Percentiles rank a stretch among this genome's conserved stretches.
These are phyloP conservation scores for Cyberlindnera maritima DNA, from an alignment of 805 yeast species.

Conservation along the genomic window DNA sequence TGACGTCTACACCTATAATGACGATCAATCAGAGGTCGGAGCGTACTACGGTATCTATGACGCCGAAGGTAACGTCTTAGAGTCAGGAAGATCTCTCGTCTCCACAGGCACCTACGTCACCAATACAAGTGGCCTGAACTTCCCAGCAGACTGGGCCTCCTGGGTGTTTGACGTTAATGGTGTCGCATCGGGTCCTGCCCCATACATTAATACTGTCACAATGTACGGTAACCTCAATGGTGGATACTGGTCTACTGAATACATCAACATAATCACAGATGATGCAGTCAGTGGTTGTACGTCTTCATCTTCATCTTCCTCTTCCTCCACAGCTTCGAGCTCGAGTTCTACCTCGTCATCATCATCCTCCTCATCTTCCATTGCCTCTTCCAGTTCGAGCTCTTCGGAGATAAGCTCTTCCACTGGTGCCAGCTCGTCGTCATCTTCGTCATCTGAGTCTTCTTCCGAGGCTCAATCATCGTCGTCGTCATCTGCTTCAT, in stretches of 20 bases:
- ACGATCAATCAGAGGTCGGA: not conserved
- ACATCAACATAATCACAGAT: not conserved
- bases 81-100: conserved; percentile 2
- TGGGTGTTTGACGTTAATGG: conserved; percentile 2
- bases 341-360: not conserved
- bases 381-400: not conserved
- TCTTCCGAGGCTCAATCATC: not conserved
- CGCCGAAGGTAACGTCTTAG: conserved; percentile 1
- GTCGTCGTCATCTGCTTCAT: not conserved
- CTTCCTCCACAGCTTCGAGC: not conserved
- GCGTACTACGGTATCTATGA: not conserved
- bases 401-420: not conserved
- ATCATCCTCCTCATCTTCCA: not conserved
- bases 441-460: not conserved
- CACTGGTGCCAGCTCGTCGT: not conserved
- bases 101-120: conserved; percentile 3
- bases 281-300: not conserved
- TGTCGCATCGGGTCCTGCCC: not conserved
- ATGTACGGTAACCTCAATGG: not conserved
- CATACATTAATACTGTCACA: not conserved
- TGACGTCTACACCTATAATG: not conserved
- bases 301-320: not conserved
- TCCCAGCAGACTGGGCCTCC: conserved; percentile 3
- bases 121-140: conserved; percentile 6
- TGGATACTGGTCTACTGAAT: not conserved